Percentiles rank a stretch among this genome's conserved stretches.
Conservation (phyloP, 768 basidiomycete genomes). For the Tulasnella sp. region DNA sequence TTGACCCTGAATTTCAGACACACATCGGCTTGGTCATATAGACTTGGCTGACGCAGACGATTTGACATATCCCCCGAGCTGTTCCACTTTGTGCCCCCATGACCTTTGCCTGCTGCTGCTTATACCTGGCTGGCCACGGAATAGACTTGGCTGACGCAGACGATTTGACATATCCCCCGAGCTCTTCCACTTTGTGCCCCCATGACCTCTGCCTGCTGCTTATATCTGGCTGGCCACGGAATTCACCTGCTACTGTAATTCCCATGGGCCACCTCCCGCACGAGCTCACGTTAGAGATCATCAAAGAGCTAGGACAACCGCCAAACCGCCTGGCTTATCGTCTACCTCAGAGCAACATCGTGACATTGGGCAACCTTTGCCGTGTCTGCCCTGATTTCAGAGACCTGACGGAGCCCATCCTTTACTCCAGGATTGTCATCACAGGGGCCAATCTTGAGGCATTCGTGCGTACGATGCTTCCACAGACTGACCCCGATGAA, state of each 20-base stretch:
- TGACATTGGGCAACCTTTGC: neutral
- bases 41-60: no score
- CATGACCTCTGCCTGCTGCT: no score
- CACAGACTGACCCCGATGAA: neutral
- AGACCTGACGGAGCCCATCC: neutral
- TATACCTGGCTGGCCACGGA: no score
- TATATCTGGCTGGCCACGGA: neutral
- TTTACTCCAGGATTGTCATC: neutral
- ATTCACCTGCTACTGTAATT: neutral
- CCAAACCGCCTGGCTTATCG: neutral
- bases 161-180: no score
- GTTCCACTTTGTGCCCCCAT: no score
- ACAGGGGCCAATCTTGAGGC: neutral
- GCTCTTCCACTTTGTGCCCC: no score
- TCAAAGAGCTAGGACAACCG: constrained; percentile 6
- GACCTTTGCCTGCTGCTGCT: no score
- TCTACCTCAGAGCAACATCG: neutral
- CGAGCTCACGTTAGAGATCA: neutral
- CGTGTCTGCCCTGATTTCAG: neutral
- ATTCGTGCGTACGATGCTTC: neutral
- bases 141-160: no score
- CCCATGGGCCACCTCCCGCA: constrained; percentile 5
- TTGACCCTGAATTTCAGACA: no score
- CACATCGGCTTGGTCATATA: no score
- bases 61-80: no score